Base-by-base conservation (phyloP, 768 basidiomycete species). In the Psilocybe cubensis region DNA sequence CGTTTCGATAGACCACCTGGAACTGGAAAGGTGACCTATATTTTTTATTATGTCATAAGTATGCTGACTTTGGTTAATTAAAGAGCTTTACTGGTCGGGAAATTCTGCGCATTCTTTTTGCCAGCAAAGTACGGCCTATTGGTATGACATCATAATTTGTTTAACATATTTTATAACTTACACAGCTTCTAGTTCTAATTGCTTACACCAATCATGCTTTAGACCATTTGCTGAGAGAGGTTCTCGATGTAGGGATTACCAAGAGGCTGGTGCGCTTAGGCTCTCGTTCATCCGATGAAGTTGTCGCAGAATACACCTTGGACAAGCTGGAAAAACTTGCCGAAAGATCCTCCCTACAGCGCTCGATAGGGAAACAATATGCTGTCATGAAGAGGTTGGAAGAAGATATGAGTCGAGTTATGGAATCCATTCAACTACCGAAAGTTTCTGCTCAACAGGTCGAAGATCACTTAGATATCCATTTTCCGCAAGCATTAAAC, bases 161-260 rank as follows among this genome's bases (percentile, higher is more conserved):
- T 23, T 4, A 24, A 23, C 7, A 33, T 33, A 52, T 35, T 24
- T 24, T 20, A 38, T 6, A 21, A n/a, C n/a, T 46, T 6, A 46
- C 7, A 9, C 20, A 23, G 11, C 38, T 5, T 20, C 10, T 25
- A 52, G 51, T 80, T 10, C 64, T 79, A 68, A 80, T 80, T 28
- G 76, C 89, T 0, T 91, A 85, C 70, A 92, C 91, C 0, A 92
- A 92, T 60, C 91, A 92, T 43, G 91, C 91, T 0, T 76, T 92
- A 3, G 90, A 92, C 54, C 88, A 91, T 60, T 79, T 91, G 73
- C 70, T 92, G 1, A 74, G 71, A 2, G 83, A 83, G 0, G 79
- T 91, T 5, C 75, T 91, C 1, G 87, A 92, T 55, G 81, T 80
- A 0, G 67, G 70, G 0, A 89, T 92, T 59, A 90, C 89, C 0